Base-by-base conservation (phyloP, 148 eudicot genomes). In the Chenopodium formosanum region DNA sequence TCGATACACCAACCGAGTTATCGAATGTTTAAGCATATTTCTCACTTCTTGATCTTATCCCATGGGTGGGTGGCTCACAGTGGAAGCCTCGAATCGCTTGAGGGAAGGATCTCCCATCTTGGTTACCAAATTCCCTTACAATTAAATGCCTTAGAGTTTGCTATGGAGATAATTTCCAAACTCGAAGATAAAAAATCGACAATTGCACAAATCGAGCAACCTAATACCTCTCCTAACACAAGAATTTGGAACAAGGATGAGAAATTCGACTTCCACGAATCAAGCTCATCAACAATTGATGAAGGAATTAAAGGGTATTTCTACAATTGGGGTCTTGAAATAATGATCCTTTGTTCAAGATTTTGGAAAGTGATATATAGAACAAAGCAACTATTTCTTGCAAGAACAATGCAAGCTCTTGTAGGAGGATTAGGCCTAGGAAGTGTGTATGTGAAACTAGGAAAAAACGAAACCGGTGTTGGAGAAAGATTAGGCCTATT, bases 1-100 rank as follows among this genome's bases (percentile, higher is more conserved):
- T 95, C 99, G 1, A 91, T 95, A 66, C 99, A 95, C 80, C 99
- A 95, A 81, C 99, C 99, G 9, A 95, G 99, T 80, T 92, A 89
- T 81, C 80, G 99, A 75, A 91, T 95, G 81, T 87, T 95, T 67
- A 87, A 87, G 17, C 84, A 84, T 82, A 90, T 95, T 44, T 85
- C 93, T 0, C 82, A 88, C 67, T 94, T 92, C 87, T 84, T 95
- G 91, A 89, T 95, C 77, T 88, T 95, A n/a, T 92, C 92, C 23
- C 83, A 87, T 79, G 99, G 99, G 10, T 85, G 90, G 7, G 92
- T 92, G 40, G 92, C 82, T 58, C 94, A 95, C 74, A 87, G 78
- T 70, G 99, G 99, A 13, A 87, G 90, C 70, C 88, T 95, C 6
- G 86, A 88, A 37, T 88, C 86, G 50, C 91, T 95, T 3, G 99